Evolutionary conservation across 495 filamentous ascomycete species (phyloP).

Genomic region (Lichenothelia convexa): DNA sequence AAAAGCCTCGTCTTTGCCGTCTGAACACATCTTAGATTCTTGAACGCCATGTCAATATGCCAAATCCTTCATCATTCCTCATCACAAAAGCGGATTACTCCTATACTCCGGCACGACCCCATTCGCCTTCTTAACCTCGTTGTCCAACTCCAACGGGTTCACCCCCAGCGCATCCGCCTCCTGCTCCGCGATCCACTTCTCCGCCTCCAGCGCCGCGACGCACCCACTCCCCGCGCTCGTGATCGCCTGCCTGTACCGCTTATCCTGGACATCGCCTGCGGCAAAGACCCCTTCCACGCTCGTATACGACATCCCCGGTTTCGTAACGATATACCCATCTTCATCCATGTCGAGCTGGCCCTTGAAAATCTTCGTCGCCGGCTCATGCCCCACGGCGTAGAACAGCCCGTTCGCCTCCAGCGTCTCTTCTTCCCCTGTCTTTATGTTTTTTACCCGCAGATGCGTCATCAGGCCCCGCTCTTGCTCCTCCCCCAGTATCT

Average conservation of each 20-base stretch:
- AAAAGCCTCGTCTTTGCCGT: no score
- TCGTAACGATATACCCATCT: conserved; percentile 77
- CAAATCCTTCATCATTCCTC: no score
- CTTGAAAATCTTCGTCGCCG: conserved; percentile 73
- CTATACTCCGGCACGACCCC: conserved; percentile 41
- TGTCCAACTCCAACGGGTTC: conserved; percentile 20
- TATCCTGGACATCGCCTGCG: conserved; percentile 95
- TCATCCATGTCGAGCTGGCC: conserved; percentile 69
- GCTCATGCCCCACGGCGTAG: conserved; percentile 95
- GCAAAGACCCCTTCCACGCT: conserved; percentile 88
- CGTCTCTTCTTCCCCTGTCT: conserved; percentile 57
- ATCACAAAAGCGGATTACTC: conserved; percentile 44
- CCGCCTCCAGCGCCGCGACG: conserved; percentile 84
- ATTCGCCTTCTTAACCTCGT: conserved; percentile 27
- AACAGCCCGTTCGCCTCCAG: conserved; percentile 85
- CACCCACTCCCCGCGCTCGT: conserved; percentile 93
- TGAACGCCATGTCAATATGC: no score
- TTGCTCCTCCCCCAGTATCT: conserved; percentile 70
- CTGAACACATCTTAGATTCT: no score
- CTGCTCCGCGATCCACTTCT: conserved; percentile 69
- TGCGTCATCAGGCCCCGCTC: conserved; percentile 62
- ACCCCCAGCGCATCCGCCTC: conserved; percentile 39
- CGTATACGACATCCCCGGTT: conserved; percentile 74
- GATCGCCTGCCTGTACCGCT: conserved; percentile 92
- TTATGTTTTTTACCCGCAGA: conserved; percentile 61